Evolutionary conservation across 345 rosid species (phyloP), one percentile per base, ranked within the genome.

Genomic region (Aethionema arabicum): DNA sequence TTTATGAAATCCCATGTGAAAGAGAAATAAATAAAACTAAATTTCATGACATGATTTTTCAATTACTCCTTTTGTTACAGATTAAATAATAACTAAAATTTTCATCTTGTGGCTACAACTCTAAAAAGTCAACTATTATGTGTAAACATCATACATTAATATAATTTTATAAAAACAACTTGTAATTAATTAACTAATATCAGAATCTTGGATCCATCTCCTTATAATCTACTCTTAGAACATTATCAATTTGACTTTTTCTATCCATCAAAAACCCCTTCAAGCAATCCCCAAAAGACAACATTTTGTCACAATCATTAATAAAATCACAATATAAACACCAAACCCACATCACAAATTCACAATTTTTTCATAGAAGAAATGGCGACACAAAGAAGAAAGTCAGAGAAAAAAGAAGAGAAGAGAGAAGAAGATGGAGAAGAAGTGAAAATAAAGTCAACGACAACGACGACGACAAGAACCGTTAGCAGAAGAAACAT

Each of bases 401-500:
- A 61, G 47, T 32, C 59, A 4, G 70, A 70, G 70, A 64, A 57
- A 43, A 43, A 14, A 42, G 70, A 57, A 44, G 74, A 64, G 47
- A 56, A 56, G 39, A 7, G 40, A 54, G 59, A 37, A 16, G 11
- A 62, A 61, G 74, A 47, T 38, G 62, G 12, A 42, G 48, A 64
- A 56, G 70, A 64, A 57, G 75, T 63, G 55, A 64, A 71, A 42
- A 60, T 43, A 36, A 59, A 57, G 55, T 60, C 65, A 10, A 10
- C 11, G 40, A 10, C 65, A 10, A 10, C 11, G 40, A 10, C 7
- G 0, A 50, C 3, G 21, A 63, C 56, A 15, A 70, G 69, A 64
- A 70, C 42, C 35, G 69, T 70, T 59, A 70, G 75, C 65, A 70
- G 60, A 59, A 72, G 72, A 52, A 85, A 82, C 70, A n/a, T 65